These are phyloP conservation scores for Aspergillus japonicus DNA, from an alignment of 2,329 filamentous ascomycete species.

Conservation along the genomic window DNA sequence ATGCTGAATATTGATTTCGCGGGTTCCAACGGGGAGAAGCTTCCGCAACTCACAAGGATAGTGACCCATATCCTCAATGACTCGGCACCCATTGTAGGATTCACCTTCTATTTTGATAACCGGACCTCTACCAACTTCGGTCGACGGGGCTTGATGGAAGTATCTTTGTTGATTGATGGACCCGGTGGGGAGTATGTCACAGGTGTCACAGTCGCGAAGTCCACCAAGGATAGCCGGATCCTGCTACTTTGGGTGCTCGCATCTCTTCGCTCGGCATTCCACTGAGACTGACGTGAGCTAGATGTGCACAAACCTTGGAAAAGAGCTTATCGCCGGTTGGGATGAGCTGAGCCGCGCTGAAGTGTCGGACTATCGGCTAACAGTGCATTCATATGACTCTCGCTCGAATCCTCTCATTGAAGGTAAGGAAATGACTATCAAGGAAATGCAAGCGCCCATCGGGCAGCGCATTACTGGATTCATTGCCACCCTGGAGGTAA, in stretches of 20 bases:
- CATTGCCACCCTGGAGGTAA: background rate
- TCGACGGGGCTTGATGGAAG: constrained; percentile 1
- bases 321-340: background rate
- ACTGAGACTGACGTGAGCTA: background rate
- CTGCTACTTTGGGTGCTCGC: background rate
- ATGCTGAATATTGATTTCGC: constrained; percentile 8
- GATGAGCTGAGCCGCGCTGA: background rate
- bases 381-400: too few species aligned
- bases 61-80: background rate
- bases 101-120: constrained; percentile 2
- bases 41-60: constrained; percentile 5
- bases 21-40: background rate
- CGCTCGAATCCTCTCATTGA: background rate
- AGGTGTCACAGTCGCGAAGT: background rate
- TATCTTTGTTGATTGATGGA: constrained; percentile 5
- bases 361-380: background rate
- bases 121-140: background rate
- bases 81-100: background rate
- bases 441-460: background rate
- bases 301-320: constrained; percentile 1
- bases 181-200: constrained; percentile 2
- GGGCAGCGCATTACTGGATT: background rate
- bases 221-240: background rate
- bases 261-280: background rate
- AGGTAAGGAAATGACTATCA: background rate